Percentiles rank a stretch among this genome's conserved stretches.
Evolutionary conservation across 306 rosid species (phyloP).

Genomic region (Vigna nakashimae): DNA sequence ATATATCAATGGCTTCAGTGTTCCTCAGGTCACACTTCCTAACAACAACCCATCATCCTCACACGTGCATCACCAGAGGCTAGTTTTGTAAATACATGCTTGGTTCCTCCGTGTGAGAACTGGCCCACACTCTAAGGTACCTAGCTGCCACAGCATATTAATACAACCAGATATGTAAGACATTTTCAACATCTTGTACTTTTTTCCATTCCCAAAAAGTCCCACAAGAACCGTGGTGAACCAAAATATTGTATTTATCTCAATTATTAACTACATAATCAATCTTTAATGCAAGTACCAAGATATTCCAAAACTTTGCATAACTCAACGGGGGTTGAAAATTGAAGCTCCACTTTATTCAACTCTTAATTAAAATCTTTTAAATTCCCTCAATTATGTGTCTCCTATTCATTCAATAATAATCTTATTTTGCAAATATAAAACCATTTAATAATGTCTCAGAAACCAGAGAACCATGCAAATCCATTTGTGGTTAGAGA

Average conservation of each 20-base stretch:
- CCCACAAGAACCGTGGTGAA: constrained; percentile 41
- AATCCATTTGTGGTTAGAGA: constrained; percentile 11
- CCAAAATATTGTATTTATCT: constrained; percentile 47
- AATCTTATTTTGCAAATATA: too few relatives aligned
- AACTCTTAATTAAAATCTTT: background rate
- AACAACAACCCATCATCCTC: constrained; percentile 42
- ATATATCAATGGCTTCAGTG: constrained; percentile 30
- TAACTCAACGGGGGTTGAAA: constrained; percentile 11
- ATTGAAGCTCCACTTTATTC: constrained; percentile 37
- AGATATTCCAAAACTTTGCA: constrained; percentile 52
- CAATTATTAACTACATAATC: constrained; percentile 49
- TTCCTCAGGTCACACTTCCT: background rate
- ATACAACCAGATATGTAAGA: constrained; percentile 38
- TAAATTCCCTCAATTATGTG: background rate
- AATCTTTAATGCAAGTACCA: constrained; percentile 55
- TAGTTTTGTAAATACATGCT: constrained; percentile 35
- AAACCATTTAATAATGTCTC: background rate
- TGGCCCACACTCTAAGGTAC: constrained; percentile 41
- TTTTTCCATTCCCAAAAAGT: constrained; percentile 56
- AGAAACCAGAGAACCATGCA: background rate
- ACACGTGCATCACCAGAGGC: constrained; percentile 47
- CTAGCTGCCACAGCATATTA: constrained; percentile 33
- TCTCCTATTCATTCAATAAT: too few relatives aligned
- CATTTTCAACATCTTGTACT: constrained; percentile 49
- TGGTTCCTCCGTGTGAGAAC: constrained; percentile 36